These are phyloP conservation scores for Paecilomyces niveus DNA, from an alignment of 2,329 filamentous ascomycete genomes.

Conservation along the genomic window DNA sequence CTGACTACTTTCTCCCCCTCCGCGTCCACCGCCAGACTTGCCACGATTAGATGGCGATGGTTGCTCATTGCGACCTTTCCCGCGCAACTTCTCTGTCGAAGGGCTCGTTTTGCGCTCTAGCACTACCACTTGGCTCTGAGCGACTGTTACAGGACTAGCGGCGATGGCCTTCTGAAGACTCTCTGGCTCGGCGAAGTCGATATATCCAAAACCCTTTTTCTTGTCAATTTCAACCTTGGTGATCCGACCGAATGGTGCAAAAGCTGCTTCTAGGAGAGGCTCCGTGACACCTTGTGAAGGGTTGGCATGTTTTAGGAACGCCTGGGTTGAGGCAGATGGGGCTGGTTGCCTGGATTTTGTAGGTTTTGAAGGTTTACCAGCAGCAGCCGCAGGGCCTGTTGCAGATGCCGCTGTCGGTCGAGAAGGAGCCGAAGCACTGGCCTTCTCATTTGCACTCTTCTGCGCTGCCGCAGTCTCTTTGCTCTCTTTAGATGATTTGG, in stretches of 20 bases:
- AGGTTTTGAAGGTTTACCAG: slow-evolving; percentile 18
- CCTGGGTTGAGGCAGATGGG: slow-evolving; percentile 33
- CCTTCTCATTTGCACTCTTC: slow-evolving; percentile 4
- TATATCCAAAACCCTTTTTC: slow-evolving; percentile 89
- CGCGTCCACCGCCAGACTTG: slow-evolving; percentile 3
- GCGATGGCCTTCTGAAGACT: slow-evolving; percentile 70
- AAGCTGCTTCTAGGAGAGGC: slow-evolving; percentile 63
- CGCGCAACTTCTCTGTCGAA: slow-evolving; percentile 23
- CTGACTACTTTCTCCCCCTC: neutral
- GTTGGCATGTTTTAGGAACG: slow-evolving; percentile 77
- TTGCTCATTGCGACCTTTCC: slow-evolving; percentile 21
- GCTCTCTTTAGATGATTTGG: slow-evolving; percentile 5
- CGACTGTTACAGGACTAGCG: slow-evolving; percentile 74
- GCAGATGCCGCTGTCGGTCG: slow-evolving; percentile 9
- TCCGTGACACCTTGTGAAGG: slow-evolving; percentile 89
- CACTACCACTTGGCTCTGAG: slow-evolving; percentile 79
- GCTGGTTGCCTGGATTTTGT: slow-evolving; percentile 20
- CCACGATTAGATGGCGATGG: slow-evolving; percentile 1
- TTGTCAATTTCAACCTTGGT: slow-evolving; percentile 85
- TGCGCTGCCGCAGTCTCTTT: slow-evolving; percentile 3
- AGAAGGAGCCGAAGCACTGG: slow-evolving; percentile 4
- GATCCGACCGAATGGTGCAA: slow-evolving; percentile 67
- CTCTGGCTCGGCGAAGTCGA: slow-evolving; percentile 72
- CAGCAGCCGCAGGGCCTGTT: slow-evolving; percentile 9
- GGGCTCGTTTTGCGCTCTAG: slow-evolving; percentile 52